Conservation (phyloP, 23 red algal species). For the Gracilaria gracilis region DNA sequence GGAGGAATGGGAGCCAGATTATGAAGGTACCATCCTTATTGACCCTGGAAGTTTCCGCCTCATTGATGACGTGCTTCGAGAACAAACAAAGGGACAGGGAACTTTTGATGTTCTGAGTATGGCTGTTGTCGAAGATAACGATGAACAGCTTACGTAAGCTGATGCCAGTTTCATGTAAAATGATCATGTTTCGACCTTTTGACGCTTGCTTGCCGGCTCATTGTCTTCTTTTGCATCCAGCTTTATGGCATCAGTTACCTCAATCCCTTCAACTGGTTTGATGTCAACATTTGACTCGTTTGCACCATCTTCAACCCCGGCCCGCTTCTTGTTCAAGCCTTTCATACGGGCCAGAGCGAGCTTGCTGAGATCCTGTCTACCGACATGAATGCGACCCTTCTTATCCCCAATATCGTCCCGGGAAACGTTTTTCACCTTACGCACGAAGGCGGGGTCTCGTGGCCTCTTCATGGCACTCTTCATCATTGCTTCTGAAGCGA, state of each 20-base stretch:
- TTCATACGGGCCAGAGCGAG: slow-evolving; percentile 75
- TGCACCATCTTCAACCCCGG: not conserved
- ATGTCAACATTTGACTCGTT: not conserved
- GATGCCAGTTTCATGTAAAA: not conserved
- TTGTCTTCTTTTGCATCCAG: not conserved
- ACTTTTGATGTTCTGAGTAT: slow-evolving; percentile 75
- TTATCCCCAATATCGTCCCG: slow-evolving; percentile 77
- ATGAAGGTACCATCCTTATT: slow-evolving; percentile 48
- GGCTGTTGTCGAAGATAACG: slow-evolving; percentile 74
- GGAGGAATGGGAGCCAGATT: slow-evolving; percentile 72
- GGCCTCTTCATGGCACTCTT: slow-evolving; percentile 63
- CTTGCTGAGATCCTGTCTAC: slow-evolving; percentile 70
- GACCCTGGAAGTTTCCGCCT: slow-evolving; percentile 64
- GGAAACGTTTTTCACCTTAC: slow-evolving; percentile 79
- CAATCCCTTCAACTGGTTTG: not conserved
- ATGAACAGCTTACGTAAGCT: slow-evolving; percentile 57
- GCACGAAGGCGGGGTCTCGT: slow-evolving; percentile 30
- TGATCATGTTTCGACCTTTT: slow-evolving; percentile 1
- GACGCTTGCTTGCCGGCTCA: slow-evolving; percentile 10
- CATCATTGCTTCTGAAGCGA: slow-evolving; percentile 83
- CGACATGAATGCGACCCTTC: slow-evolving; percentile 83
- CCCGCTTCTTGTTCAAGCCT: slow-evolving; percentile 61
- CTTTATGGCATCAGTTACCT: not conserved
- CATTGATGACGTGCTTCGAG: slow-evolving; percentile 63
- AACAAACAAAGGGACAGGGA: slow-evolving; percentile 62